Percentiles rank a stretch among this genome's conserved stretches.
phyloP scores from a whole-genome alignment of 306 rosid genomes.

The Cucumis hystrix region DNA sequence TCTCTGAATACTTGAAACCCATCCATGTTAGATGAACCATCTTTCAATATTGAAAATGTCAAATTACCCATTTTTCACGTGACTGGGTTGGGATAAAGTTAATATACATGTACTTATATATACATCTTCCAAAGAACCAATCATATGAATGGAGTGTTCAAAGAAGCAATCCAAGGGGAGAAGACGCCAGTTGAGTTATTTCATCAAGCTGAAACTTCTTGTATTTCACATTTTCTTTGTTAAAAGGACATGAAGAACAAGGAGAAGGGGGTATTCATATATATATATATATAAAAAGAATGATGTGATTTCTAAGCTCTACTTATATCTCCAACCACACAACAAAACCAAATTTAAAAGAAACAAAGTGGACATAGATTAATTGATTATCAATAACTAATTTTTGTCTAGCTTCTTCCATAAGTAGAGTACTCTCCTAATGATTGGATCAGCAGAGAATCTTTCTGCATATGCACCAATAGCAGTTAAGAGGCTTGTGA shows the following conservation, averaged over 20 bases:
- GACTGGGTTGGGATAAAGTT: too few relatives aligned
- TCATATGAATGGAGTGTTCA: neutral
- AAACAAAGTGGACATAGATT: neutral
- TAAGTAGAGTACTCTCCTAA: constrained; percentile 43
- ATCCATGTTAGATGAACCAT: too few relatives aligned
- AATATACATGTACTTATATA: too few relatives aligned
- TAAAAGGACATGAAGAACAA: neutral
- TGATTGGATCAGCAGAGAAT: constrained; percentile 68
- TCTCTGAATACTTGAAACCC: too few relatives aligned
- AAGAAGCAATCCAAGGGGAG: neutral
- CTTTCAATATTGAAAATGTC: too few relatives aligned
- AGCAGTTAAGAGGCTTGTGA: constrained; percentile 32
- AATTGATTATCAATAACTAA: neutral
- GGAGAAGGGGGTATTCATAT: neutral
- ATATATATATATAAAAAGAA: neutral
- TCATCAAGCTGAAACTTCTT: neutral
- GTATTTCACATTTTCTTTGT: neutral
- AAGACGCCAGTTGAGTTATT: neutral
- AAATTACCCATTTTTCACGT: too few relatives aligned
- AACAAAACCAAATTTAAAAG: neutral
- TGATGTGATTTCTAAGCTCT: neutral
- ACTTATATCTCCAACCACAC: neutral
- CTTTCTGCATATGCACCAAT: constrained; percentile 90
- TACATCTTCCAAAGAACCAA: neutral
- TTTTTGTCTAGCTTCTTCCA: constrained; percentile 28